These are phyloP conservation scores for Dichotomopilus funicola DNA, from an alignment of 2,329 filamentous ascomycete genomes.

Conservation along the genomic window DNA sequence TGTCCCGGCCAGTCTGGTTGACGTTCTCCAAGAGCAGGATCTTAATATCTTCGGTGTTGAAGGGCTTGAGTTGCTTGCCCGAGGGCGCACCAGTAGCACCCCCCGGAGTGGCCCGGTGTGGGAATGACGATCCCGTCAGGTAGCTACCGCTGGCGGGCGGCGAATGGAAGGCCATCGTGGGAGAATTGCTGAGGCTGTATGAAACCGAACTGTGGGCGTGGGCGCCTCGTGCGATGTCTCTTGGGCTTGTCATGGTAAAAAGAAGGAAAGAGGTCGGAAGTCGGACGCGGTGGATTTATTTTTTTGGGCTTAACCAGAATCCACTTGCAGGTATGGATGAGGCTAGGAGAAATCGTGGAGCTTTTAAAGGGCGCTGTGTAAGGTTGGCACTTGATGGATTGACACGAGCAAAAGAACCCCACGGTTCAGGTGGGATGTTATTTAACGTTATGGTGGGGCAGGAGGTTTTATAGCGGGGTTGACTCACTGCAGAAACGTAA, in stretches of 20 bases:
- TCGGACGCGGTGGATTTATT: no score
- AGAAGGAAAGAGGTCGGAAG: background rate
- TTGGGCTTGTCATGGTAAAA: conserved; percentile 22
- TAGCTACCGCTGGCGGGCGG: conserved; percentile 48
- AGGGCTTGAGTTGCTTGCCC: conserved; percentile 82
- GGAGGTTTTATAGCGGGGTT: conserved; percentile 20
- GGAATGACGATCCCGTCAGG: conserved; percentile 35
- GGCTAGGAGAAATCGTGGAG: background rate
- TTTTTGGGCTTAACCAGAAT: background rate
- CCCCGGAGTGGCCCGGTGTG: conserved; percentile 32
- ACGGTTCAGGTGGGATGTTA: conserved; percentile 9
- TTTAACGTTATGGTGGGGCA: conserved; percentile 14
- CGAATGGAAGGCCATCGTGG: conserved; percentile 67
- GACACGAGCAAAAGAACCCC: background rate
- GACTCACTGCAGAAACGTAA: conserved; percentile 17
- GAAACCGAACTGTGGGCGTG: conserved; percentile 39
- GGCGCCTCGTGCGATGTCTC: conserved; percentile 36
- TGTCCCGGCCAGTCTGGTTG: conserved; percentile 80
- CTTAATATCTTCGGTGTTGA: conserved; percentile 93
- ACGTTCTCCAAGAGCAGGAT: conserved; percentile 94
- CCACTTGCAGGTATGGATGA: background rate
- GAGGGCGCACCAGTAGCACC: conserved; percentile 12
- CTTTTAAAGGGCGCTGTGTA: no score
- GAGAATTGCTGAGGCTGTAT: conserved; percentile 62
- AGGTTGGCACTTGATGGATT: no score